Percentiles rank a stretch among this genome's conserved stretches.
phyloP scores from a whole-genome alignment of 164 flowering plant species.

The Liriodendron chinense region DNA sequence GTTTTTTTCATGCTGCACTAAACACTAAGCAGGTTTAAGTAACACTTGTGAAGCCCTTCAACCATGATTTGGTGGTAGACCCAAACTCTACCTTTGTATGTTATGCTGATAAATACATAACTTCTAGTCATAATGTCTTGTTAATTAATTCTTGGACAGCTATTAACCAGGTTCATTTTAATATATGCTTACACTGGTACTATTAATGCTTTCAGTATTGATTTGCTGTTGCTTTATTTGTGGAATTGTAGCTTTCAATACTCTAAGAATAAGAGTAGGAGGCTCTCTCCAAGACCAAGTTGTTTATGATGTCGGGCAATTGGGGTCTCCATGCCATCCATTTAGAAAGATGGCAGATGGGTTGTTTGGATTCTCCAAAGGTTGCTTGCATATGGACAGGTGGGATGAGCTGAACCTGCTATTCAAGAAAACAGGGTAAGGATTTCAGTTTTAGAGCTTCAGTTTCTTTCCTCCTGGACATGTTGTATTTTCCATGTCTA shows the following conservation, averaged over 20 bases:
- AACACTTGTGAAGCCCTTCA: neutral
- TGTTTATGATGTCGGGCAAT: constrained; percentile 54
- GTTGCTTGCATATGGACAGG: constrained; percentile 67
- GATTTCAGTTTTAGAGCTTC: neutral
- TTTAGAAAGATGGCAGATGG: constrained; percentile 52
- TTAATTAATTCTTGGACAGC: neutral
- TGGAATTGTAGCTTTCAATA: constrained; percentile 57
- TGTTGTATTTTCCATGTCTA: neutral
- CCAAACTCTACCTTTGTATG: neutral
- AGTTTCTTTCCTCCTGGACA: neutral
- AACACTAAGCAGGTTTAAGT: neutral
- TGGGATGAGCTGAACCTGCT: constrained; percentile 85
- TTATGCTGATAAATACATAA: neutral
- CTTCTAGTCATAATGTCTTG: neutral
- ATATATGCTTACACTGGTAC: neutral
- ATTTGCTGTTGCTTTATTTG: constrained; percentile 4
- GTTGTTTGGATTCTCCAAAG: constrained; percentile 79
- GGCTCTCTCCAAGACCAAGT: constrained; percentile 94
- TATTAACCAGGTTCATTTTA: neutral
- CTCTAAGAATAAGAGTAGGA: constrained; percentile 77
- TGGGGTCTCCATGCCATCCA: constrained; percentile 56
- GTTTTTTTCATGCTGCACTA: neutral
- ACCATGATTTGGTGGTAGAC: neutral
- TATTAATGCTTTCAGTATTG: neutral
- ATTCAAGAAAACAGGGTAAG: constrained; percentile 68